phyloP scores from a whole-genome alignment of 176 grass and related monocot genomes.

The Elymus sibiricus region DNA sequence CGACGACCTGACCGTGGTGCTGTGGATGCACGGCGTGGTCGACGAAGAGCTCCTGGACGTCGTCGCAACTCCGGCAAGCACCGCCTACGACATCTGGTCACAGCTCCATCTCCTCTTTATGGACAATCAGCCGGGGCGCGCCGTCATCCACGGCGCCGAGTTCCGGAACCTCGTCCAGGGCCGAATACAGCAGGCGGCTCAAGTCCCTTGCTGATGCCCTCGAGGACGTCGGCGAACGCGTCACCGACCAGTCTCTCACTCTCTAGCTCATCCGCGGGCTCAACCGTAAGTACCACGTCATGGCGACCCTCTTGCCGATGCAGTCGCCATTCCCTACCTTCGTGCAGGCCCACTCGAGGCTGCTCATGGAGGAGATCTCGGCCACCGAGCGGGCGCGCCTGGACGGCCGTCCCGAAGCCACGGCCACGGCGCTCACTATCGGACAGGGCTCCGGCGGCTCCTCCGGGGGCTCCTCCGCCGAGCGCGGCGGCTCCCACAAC shows the following conservation, averaged over 20 bases:
- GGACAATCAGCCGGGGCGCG: too few relatives aligned
- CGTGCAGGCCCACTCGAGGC: accelerated
- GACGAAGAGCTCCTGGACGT: too few relatives aligned
- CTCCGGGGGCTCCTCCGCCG: neutral
- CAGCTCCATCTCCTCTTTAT: too few relatives aligned
- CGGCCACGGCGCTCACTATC: neutral
- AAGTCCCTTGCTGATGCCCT: too few relatives aligned
- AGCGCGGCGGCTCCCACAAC: neutral
- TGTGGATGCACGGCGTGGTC: too few relatives aligned
- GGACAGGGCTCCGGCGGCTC: accelerated
- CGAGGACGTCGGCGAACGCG: neutral
- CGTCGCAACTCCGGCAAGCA: too few relatives aligned
- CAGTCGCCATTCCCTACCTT: neutral
- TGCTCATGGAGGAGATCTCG: neutral
- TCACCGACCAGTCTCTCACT: neutral
- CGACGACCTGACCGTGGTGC: too few relatives aligned
- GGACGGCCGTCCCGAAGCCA: neutral
- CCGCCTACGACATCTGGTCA: too few relatives aligned
- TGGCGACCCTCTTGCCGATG: neutral
- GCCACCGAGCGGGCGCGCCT: neutral
- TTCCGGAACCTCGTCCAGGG: too few relatives aligned
- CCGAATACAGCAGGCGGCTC: too few relatives aligned
- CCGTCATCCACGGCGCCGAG: too few relatives aligned
- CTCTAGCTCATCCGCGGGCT: neutral
- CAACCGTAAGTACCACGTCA: neutral